Base-by-base conservation (phyloP, 768 basidiomycete species). In the Tephrocybe sp. region DNA sequence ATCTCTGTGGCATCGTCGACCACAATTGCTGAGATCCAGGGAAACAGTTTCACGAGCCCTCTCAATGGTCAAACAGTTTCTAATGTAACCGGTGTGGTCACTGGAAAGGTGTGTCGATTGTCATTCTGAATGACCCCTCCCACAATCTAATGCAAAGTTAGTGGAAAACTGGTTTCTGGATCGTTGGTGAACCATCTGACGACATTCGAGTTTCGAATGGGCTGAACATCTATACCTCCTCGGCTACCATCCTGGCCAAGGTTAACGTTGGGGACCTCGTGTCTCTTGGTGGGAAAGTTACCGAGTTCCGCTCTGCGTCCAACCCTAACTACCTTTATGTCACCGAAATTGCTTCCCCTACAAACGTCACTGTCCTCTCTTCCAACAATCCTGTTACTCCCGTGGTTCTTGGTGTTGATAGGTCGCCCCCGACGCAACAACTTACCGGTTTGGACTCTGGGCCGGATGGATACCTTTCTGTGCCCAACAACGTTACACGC, bases 11-110 rank as follows among this genome's bases (percentile, higher is more conserved):
- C 60, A 10, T 57, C 60, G 1, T 63, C 69, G 10, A 66, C 64
- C 16, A 70, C 69, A 9, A 65, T 80, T 11, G 63, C 76, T n/a
- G 78, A 80, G 22, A 77, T 83, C 23, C 78, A 80, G 62, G 80
- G 80, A 3, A n/a, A 39, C 57, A 24, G 60, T 70, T 80, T 71
- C 52, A 65, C 64, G 53, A 79, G 78, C 25, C 78, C 80, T 46
- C 57, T 74, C 10, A 59, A 53, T 23, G 76, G 78, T 0, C 67
- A 77, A 48, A 65, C 60, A 4, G 77, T 82, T 6, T 57, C 65
- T 21, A 71, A 74, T 57, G 65, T 83, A 8, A 74, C 72, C 22
- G 81, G 77, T 13, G 52, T 78, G 4, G 78, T 80, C 0, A 76
- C 77, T 7, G 79, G 80, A 4, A 81, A 78, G 67, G 80, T 79